Conservation (phyloP, 2,329 filamentous ascomycete species). For the Pseudogymnoascus sp. region DNA sequence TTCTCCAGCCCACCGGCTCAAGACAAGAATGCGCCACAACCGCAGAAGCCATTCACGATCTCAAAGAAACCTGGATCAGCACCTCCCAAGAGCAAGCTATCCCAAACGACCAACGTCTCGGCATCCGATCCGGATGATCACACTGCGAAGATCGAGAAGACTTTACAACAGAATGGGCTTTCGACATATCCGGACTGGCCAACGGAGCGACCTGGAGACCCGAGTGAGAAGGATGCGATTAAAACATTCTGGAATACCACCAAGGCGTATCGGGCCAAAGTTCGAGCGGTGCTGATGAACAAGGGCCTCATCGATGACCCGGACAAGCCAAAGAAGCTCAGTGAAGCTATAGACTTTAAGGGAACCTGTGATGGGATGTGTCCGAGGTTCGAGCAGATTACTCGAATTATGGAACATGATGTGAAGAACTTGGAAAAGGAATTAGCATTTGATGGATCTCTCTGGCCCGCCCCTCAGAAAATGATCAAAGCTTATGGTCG, state of each 20-base stretch:
- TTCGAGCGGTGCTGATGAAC: conserved; percentile 50
- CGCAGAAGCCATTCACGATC: not conserved
- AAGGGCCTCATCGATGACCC: conserved; percentile 59
- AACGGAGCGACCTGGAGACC: conserved; percentile 43
- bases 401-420: conserved; percentile 54
- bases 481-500: conserved; percentile 64
- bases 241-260: conserved; percentile 49
- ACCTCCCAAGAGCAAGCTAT: conserved; percentile 7
- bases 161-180: conserved; percentile 45
- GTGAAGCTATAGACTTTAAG: conserved; percentile 59
- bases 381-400: conserved; percentile 58
- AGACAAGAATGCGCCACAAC: not conserved
- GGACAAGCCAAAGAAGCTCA: conserved; percentile 52
- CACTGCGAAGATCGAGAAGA: conserved; percentile 44
- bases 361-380: conserved; percentile 66
- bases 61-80: conserved; percentile 4
- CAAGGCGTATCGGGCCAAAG: conserved; percentile 50
- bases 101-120: not conserved
- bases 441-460: conserved; percentile 30
- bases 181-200: conserved; percentile 43
- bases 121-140: conserved; percentile 16
- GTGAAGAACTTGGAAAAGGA: conserved; percentile 50
- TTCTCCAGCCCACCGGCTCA: conserved; percentile 18
- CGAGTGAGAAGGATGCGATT: conserved; percentile 43
- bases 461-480: conserved; percentile 41